phyloP scores from a whole-genome alignment of 23 red algal species.

The Cyanidiococcus yangmingshanensis region DNA sequence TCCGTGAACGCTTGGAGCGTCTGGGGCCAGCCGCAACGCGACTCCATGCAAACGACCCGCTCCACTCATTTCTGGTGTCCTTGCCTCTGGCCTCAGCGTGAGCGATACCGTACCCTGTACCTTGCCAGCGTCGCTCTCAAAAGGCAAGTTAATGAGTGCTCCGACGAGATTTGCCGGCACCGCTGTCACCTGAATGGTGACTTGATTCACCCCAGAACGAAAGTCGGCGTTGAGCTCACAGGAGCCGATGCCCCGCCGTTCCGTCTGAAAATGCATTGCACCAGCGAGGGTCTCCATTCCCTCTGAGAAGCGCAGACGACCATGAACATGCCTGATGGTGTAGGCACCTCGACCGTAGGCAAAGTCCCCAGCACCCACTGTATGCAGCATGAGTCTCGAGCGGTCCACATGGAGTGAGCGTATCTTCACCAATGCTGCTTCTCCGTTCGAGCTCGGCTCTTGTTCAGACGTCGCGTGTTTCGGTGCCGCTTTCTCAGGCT shows the following conservation, averaged over 20 bases:
- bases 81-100: slow-evolving; percentile 35
- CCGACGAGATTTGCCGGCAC: slow-evolving; percentile 34
- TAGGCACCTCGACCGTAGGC: neutral
- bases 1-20: slow-evolving; percentile 42
- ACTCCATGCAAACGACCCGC: slow-evolving; percentile 33
- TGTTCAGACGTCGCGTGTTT: no score
- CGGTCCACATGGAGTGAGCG: no score
- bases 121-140: slow-evolving; percentile 39
- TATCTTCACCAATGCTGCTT: no score
- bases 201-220: neutral
- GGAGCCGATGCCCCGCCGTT: neutral
- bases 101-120: slow-evolving; percentile 30
- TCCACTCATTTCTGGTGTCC: slow-evolving; percentile 44
- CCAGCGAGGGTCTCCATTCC: neutral
- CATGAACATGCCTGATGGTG: neutral
- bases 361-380: neutral
- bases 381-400: neutral
- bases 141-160: slow-evolving; percentile 52
- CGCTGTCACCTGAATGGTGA: slow-evolving; percentile 25
- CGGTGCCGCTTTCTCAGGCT: no score
- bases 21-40: slow-evolving; percentile 51
- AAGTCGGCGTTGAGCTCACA: neutral
- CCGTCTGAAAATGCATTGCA: neutral
- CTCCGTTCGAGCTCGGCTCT: no score
- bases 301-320: neutral